phyloP scores from a whole-genome alignment of 345 rosid species.

The Melaleuca quinquenervia region DNA sequence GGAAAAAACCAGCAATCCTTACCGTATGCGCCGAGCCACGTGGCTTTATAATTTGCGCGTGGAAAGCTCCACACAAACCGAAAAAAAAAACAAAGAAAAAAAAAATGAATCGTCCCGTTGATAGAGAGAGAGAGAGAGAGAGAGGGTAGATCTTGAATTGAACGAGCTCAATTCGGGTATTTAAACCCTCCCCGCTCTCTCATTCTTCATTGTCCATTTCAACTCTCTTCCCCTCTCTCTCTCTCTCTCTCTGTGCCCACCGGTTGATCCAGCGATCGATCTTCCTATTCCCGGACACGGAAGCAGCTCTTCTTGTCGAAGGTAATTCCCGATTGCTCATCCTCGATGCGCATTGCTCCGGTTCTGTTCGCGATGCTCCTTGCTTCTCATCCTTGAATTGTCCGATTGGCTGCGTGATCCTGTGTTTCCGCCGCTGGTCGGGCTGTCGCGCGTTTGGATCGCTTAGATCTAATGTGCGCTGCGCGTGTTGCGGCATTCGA shows the following conservation, averaged over 20 bases:
- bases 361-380: background rate
- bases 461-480: background rate
- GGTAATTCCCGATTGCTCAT: background rate
- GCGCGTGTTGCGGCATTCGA: background rate
- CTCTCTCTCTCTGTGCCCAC: background rate
- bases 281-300: background rate
- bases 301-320: background rate
- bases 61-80: background rate
- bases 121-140: background rate
- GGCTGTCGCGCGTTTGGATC: background rate
- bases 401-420: background rate
- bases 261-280: background rate
- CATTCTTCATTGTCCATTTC: background rate
- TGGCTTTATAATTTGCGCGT: background rate
- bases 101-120: background rate
- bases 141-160: background rate
- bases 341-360: background rate
- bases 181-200: background rate
- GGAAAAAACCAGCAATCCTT: background rate
- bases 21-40: background rate
- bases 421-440: background rate
- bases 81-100: background rate
- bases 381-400: background rate
- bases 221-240: background rate
- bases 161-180: background rate